A percentile compares a stretch with the other conserved stretches of the same genome.
These are phyloP conservation scores for Amanita phalloides DNA, from an alignment of 768 basidiomycete genomes.

Conservation along the genomic window DNA sequence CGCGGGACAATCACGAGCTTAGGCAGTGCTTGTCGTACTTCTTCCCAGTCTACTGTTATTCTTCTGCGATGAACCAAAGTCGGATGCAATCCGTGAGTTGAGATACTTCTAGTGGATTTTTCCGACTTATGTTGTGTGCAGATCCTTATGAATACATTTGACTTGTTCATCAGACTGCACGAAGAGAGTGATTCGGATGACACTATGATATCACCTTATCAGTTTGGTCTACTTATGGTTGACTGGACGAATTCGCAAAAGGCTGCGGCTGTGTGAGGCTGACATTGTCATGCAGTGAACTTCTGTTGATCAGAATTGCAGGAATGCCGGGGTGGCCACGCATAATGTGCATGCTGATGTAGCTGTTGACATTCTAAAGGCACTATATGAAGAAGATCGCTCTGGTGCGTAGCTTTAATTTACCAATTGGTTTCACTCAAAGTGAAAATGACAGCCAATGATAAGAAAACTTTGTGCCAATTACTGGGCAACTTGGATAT, in stretches of 20 bases:
- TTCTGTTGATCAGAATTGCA: constrained; percentile 8
- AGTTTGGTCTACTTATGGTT: constrained; percentile 66
- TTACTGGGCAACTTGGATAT: constrained; percentile 4
- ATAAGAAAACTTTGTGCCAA: not conserved
- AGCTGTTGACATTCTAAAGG: constrained; percentile 40
- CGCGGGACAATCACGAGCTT: constrained; percentile 69
- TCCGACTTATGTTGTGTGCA: constrained; percentile 15
- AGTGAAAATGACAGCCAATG: not conserved
- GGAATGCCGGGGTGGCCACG: constrained; percentile 9
- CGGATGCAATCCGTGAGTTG: constrained; percentile 51
- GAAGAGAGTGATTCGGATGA: constrained; percentile 63
- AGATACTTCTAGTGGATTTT: not conserved
- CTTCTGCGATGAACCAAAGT: constrained; percentile 62
- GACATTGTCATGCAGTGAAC: not conserved
- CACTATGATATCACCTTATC: constrained; percentile 61
- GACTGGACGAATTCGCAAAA: constrained; percentile 88
- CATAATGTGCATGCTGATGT: constrained; percentile 43
- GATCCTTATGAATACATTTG: constrained; percentile 66
- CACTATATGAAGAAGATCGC: constrained; percentile 2
- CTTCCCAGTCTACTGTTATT: constrained; percentile 79
- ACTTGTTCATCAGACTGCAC: constrained; percentile 46
- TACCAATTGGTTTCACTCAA: not conserved
- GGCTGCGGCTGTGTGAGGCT: constrained; percentile 33
- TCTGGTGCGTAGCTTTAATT: not conserved
- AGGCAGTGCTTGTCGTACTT: constrained; percentile 83